Base-by-base conservation (phyloP, 192 early-diverging fungal genomes). In the Lunasporangiospora selenospora region DNA sequence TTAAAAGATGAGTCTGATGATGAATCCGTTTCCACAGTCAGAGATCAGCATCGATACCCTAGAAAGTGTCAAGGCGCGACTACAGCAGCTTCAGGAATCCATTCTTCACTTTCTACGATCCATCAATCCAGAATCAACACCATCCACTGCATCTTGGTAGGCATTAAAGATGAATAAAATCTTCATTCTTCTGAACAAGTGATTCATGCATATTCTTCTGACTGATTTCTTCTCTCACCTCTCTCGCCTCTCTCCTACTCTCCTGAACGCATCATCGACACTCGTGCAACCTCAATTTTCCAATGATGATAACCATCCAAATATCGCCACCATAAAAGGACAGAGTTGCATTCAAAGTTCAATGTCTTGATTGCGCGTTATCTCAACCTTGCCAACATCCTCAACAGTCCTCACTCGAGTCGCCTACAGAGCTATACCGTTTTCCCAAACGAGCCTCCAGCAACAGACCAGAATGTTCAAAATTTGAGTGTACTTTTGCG, bases 271-370 rank as follows among this genome's bases (percentile, higher is more conserved):
- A n/a, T n/a, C n/a, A n/a, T n/a, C n/a, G n/a, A n/a, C n/a, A n/a
- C n/a, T n/a, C n/a, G n/a, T n/a, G n/a, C n/a, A n/a, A n/a, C n/a
- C n/a, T n/a, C n/a, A n/a, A n/a, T n/a, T n/a, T n/a, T n/a, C n/a
- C n/a, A n/a, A n/a, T n/a, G n/a, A n/a, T n/a, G n/a, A n/a, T n/a
- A n/a, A n/a, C n/a, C n/a, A n/a, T n/a, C n/a, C n/a, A n/a, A n/a
- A n/a, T n/a, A n/a, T n/a, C n/a, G n/a, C n/a, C n/a, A n/a, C n/a
- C n/a, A n/a, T n/a, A n/a, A n/a, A n/a, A 73, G 69, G 69, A 73
- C 69, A 32, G 69, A 73, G 30, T n/a, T 73, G 6, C 69, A 73
- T 12, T 73, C 69, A 21, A 73, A 73, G 37, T 73, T 73, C 40
- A 73, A 73, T 41, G 69, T 73, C 0, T 29, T 73, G 49, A 73